Base-by-base conservation (phyloP, 345 rosid genomes). In the Syzygium jambos region DNA sequence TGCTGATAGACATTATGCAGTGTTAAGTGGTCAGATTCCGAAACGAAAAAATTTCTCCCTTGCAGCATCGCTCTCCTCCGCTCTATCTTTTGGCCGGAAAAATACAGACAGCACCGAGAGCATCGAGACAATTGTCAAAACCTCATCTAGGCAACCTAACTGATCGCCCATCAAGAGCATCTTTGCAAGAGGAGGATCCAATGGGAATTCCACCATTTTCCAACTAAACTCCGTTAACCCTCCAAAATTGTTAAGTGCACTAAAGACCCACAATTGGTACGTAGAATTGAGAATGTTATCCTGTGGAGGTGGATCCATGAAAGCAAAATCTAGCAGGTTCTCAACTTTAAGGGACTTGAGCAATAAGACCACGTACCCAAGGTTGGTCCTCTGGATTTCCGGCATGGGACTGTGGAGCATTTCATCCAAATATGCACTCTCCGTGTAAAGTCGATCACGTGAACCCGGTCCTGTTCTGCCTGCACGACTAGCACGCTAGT, bases 401-500 rank as follows among this genome's bases (percentile, higher is more conserved):
- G 99, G 99, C 87, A 96, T 98, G 7, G 97, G 99, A 90, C 98
- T 96, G 3, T 93, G 88, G 88, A 98, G 91, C 99, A 96, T 91
- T 88, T 98, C 99, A 87, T 95, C 95, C 73, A 95, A 91, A 88
- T 95, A 98, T 2, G 99, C 99, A 87, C 92, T 98, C 88, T 98
- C 99, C 1, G 99, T 96, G 88, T 95, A 98, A 29, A 98, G 94
- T 89, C 99, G 93, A 86, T 98, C 96, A 90, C 99, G 96, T 34
- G 99, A 95, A 61, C 99, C 99, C 0, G 99, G 99, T 85, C 99
- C 99, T 78, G 99, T 98, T 92, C 99, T 94, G 85, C 99, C 99
- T 77, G 99, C 99, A 88, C 99, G 97, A 86, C 99, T 99, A 27
- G 99, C 94, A 84, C 98, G 99, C 89, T 98, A 99, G 87, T 98